phyloP scores from a whole-genome alignment of 2,329 filamentous ascomycete species.

The Scytalidium lignicola region DNA sequence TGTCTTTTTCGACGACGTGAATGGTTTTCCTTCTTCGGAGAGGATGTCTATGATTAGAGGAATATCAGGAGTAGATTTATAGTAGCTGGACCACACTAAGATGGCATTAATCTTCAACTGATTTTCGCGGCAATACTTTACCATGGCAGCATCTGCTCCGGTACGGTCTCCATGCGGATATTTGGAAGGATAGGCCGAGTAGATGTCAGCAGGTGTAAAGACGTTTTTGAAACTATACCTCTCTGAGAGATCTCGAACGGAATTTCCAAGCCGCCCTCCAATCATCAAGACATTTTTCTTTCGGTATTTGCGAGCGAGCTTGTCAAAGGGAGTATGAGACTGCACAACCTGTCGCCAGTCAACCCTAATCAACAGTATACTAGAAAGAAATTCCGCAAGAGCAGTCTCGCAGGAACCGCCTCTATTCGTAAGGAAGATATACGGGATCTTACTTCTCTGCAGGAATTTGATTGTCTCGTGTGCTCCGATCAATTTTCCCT shows the following conservation, averaged over 20 bases:
- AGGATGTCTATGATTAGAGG: slow-evolving; percentile 69
- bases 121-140: slow-evolving; percentile 30
- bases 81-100: slow-evolving; percentile 65
- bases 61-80: slow-evolving; percentile 67
- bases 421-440: slow-evolving; percentile 69
- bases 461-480: slow-evolving; percentile 59
- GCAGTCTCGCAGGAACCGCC: slow-evolving; percentile 62
- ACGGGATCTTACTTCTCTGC: slow-evolving; percentile 65
- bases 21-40: slow-evolving; percentile 58
- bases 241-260: slow-evolving; percentile 66
- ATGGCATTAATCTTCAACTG: slow-evolving; percentile 63
- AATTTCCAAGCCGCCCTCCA: slow-evolving; percentile 62
- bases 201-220: slow-evolving; percentile 64
- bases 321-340: slow-evolving; percentile 69
- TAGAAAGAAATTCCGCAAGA: slow-evolving; percentile 58
- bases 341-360: slow-evolving; percentile 67
- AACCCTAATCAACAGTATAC: slow-evolving; percentile 55
- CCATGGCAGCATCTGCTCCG: slow-evolving; percentile 57
- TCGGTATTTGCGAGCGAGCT: slow-evolving; percentile 62
- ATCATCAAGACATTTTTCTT: slow-evolving; percentile 63
- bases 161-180: slow-evolving; percentile 60
- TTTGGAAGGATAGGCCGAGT: slow-evolving; percentile 61
- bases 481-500: slow-evolving; percentile 58
- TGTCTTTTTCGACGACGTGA: slow-evolving; percentile 36
- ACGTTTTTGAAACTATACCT: slow-evolving; percentile 68